Evolutionary conservation across 768 basidiomycete species (phyloP).

Genomic region (Russula dissimulans): DNA sequence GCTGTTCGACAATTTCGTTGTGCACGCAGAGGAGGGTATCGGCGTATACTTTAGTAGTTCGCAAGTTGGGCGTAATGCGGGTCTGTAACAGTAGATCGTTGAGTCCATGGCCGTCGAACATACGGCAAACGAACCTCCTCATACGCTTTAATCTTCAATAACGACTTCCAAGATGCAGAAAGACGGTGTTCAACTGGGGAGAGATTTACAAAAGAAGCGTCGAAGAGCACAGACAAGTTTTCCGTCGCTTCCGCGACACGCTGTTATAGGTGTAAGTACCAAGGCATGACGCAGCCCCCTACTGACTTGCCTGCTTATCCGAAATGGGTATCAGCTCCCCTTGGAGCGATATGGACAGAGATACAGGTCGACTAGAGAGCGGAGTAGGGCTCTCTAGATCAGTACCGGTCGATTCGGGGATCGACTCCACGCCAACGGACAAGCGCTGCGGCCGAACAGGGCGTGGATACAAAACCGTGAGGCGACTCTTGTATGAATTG

Average conservation of each 20-base stretch:
- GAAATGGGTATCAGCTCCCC: neutral
- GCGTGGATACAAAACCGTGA: constrained; percentile 1
- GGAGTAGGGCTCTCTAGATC: neutral
- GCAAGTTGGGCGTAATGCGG: neutral
- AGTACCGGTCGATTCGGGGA: neutral
- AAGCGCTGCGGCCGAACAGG: neutral
- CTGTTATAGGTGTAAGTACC: neutral
- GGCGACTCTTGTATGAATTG: constrained; percentile 10
- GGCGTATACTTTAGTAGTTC: neutral
- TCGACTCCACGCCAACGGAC: neutral
- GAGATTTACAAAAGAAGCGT: neutral
- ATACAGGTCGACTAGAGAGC: constrained; percentile 4
- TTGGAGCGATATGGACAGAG: neutral
- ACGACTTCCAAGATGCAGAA: constrained; percentile 2
- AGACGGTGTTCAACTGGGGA: neutral
- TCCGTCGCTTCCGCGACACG: neutral
- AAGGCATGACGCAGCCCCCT: too few species aligned
- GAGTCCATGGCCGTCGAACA: too few species aligned
- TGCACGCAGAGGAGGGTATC: constrained; percentile 6
- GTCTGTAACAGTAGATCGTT: neutral
- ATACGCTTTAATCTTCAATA: constrained; percentile 1
- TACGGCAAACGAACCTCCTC: neutral
- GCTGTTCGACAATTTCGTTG: neutral
- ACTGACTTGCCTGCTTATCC: neutral
- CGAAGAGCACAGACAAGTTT: neutral